These are phyloP conservation scores for Chaetomium fimeti DNA, from an alignment of 495 filamentous ascomycete genomes.

Conservation along the genomic window DNA sequence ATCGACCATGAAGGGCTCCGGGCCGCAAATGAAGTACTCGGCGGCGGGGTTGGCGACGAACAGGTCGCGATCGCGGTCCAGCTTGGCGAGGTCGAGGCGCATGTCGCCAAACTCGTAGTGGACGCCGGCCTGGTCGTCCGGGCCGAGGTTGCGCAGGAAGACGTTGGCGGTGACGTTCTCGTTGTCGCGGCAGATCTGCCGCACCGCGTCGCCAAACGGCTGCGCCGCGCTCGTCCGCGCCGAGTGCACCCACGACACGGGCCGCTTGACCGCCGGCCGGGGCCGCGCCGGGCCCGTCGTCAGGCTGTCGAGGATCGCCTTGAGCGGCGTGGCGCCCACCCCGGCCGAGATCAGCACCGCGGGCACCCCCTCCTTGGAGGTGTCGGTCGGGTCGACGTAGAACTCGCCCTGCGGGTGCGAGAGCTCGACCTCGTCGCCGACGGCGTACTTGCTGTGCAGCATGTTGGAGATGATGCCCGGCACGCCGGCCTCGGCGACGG, in stretches of 20 bases:
- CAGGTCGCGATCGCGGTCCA: slow-evolving; percentile 53
- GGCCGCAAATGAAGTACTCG: slow-evolving; percentile 69
- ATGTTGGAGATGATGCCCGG: slow-evolving; percentile 68
- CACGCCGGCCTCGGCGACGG: slow-evolving; percentile 41
- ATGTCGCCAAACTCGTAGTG: slow-evolving; percentile 58
- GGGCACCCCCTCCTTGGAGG: slow-evolving; percentile 45
- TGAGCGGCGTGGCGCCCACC: slow-evolving; percentile 65
- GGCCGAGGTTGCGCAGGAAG: slow-evolving; percentile 41
- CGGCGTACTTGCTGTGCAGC: slow-evolving; percentile 58
- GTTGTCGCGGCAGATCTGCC: slow-evolving; percentile 47
- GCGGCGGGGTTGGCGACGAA: slow-evolving; percentile 51
- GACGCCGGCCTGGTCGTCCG: slow-evolving; percentile 49
- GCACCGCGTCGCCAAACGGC: slow-evolving; percentile 56
- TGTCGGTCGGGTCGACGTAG: slow-evolving; percentile 47
- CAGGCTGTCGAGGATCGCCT: slow-evolving; percentile 61
- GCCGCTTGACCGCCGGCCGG: slow-evolving; percentile 40
- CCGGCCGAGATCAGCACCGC: slow-evolving; percentile 68
- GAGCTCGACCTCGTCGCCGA: slow-evolving; percentile 62
- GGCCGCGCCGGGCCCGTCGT: slow-evolving; percentile 16
- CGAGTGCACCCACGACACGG: slow-evolving; percentile 66
- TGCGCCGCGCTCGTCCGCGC: slow-evolving; percentile 50
- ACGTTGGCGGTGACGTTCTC: slow-evolving; percentile 43
- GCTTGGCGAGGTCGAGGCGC: slow-evolving; percentile 51
- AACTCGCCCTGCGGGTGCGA: slow-evolving; percentile 72
- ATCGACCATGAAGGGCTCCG: slow-evolving; percentile 63